Percentiles rank a stretch among this genome's conserved stretches.
phyloP scores from a whole-genome alignment of 108 stramenopile species.

The Fragilaria crotonensis region DNA sequence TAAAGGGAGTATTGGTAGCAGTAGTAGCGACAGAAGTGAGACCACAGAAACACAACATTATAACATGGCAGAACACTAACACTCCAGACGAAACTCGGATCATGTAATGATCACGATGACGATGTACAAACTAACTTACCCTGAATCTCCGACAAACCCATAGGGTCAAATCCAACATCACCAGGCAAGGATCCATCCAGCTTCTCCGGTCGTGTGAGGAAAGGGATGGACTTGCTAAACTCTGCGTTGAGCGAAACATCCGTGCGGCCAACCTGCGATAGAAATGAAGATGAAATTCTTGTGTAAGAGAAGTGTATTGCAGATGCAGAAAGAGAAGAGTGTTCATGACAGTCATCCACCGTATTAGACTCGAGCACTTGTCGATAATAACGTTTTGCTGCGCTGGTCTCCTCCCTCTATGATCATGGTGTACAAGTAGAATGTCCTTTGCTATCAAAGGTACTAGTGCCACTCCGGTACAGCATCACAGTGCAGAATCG shows the following conservation, averaged over 20 bases:
- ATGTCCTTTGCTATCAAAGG: too few relatives aligned
- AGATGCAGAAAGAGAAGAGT: too few relatives aligned
- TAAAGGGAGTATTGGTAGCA: slow-evolving; percentile 58
- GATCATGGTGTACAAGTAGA: too few relatives aligned
- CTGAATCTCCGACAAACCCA: slow-evolving; percentile 86
- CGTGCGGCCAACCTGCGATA: slow-evolving; percentile 20
- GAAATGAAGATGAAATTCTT: not conserved
- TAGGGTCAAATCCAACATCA: slow-evolving; percentile 96
- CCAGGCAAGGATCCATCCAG: slow-evolving; percentile 93
- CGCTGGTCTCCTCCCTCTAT: too few relatives aligned
- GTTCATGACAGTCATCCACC: too few relatives aligned
- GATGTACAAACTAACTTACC: slow-evolving; percentile 24
- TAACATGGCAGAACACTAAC: too few relatives aligned
- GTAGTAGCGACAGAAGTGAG: too few relatives aligned
- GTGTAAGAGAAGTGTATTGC: not conserved
- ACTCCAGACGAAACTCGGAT: too few relatives aligned
- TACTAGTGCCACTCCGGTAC: not conserved
- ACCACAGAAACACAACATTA: too few relatives aligned
- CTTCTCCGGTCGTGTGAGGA: slow-evolving; percentile 86
- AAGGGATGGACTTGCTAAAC: slow-evolving; percentile 87
- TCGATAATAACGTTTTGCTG: too few relatives aligned
- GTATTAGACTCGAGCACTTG: not conserved
- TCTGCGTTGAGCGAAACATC: slow-evolving; percentile 57
- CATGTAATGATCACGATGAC: too few relatives aligned
- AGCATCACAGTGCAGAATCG: not conserved